These are phyloP conservation scores for Cyberlindnera americana DNA, from an alignment of 805 yeast genomes.

Conservation along the genomic window DNA sequence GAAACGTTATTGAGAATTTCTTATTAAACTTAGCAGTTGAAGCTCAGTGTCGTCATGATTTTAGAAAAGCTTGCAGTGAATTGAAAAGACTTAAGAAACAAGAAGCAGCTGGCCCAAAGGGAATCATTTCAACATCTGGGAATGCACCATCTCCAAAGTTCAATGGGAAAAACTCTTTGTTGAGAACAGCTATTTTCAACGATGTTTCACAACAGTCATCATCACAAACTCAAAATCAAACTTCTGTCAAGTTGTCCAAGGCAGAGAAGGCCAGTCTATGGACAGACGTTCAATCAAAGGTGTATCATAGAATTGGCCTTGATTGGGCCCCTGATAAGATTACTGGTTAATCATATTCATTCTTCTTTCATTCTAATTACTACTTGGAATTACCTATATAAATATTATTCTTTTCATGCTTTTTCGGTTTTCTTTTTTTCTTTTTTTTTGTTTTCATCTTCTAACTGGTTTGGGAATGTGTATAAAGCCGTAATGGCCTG, in stretches of 20 bases:
- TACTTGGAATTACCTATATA: neutral
- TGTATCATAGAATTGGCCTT: constrained; percentile 55
- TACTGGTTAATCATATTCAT: constrained; percentile 7
- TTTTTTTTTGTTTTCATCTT: constrained; percentile 2
- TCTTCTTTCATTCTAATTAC: neutral
- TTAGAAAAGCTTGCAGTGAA: constrained; percentile 47
- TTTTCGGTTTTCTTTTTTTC: neutral
- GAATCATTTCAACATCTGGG: neutral
- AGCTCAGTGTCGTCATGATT: constrained; percentile 66
- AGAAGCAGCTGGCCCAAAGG: too few relatives aligned
- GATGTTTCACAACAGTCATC: constrained; percentile 15
- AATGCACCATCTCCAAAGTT: constrained; percentile 2
- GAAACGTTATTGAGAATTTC: constrained; percentile 70
- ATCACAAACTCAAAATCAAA: neutral
- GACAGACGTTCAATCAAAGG: constrained; percentile 59
- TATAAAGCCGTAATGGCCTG: too few relatives aligned
- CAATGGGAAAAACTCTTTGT: constrained; percentile 17
- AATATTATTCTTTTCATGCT: neutral
- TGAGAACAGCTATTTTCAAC: constrained; percentile 34
- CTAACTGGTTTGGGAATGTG: neutral
- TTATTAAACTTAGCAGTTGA: constrained; percentile 62
- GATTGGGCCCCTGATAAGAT: constrained; percentile 53
- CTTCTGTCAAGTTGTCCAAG: constrained; percentile 35
- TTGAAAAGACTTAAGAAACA: constrained; percentile 40
- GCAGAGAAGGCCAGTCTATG: constrained; percentile 58